These are phyloP conservation scores for Aspergillus nomiae DNA, from an alignment of 2,329 filamentous ascomycete genomes.

Conservation along the genomic window DNA sequence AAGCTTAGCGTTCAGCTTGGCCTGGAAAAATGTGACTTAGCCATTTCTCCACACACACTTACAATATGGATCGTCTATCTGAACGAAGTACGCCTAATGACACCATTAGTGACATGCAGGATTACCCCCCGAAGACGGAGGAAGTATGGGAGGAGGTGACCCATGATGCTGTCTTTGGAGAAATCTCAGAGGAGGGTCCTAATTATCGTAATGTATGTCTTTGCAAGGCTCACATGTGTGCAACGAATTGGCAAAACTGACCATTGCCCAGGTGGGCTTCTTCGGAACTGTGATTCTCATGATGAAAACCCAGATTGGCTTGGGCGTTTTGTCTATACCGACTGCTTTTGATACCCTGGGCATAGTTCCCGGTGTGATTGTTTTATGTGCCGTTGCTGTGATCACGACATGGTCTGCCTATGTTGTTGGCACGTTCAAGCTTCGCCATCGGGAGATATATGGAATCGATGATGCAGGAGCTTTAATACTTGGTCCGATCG, in stretches of 20 bases:
- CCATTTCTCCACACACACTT: background rate
- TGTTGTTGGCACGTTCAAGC: background rate
- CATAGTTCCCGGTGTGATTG: background rate
- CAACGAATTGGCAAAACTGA: background rate
- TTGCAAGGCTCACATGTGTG: background rate
- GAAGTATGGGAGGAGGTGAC: background rate
- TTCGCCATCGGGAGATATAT: background rate
- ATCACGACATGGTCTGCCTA: background rate
- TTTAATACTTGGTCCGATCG: background rate
- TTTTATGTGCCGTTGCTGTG: background rate
- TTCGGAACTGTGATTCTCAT: slow-evolving; percentile 46
- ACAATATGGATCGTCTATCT: background rate
- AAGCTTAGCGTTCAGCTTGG: background rate
- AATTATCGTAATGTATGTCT: slow-evolving; percentile 30
- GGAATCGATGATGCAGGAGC: background rate
- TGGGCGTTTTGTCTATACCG: background rate
- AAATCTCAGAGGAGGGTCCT: slow-evolving; percentile 32
- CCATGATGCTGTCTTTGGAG: slow-evolving; percentile 36
- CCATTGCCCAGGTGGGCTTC: slow-evolving; percentile 39
- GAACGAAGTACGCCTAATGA: background rate
- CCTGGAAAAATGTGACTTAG: background rate
- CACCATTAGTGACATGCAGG: background rate
- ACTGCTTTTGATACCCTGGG: background rate
- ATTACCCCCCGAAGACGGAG: background rate
- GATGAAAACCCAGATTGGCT: slow-evolving; percentile 17